These are phyloP conservation scores for Hypoxylon cercidicola DNA, from an alignment of 495 filamentous ascomycete genomes.

Conservation along the genomic window DNA sequence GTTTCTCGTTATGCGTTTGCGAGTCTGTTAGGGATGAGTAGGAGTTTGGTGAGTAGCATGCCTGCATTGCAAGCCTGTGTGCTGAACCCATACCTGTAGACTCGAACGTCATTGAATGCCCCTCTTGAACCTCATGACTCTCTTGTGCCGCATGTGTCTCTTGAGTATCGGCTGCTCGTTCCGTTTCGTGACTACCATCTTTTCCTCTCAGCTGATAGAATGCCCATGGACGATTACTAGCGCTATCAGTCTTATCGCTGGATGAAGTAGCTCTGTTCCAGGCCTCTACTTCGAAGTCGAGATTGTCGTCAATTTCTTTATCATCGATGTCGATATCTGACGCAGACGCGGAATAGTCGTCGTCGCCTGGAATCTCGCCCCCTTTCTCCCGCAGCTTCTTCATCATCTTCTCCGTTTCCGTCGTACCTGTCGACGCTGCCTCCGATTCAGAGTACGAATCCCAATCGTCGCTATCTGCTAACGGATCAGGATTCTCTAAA, in stretches of 20 bases:
- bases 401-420: constrained; percentile 30
- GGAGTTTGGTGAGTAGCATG: neutral
- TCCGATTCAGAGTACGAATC: constrained; percentile 11
- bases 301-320: constrained; percentile 13
- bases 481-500: neutral
- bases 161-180: neutral
- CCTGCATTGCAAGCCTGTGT: constrained; percentile 10
- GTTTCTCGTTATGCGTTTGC: neutral
- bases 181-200: neutral
- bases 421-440: neutral
- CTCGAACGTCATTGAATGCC: neutral
- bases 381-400: constrained; percentile 25
- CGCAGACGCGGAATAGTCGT: constrained; percentile 35
- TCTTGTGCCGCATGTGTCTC: no score
- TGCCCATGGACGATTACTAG: constrained; percentile 32
- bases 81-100: constrained; percentile 15
- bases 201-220: constrained; percentile 34
- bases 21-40: constrained; percentile 1
- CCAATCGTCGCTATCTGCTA: constrained; percentile 9
- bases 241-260: no score
- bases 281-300: constrained; percentile 21
- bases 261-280: constrained; percentile 12
- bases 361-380: constrained; percentile 39
- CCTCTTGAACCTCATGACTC: neutral
- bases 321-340: constrained; percentile 16